A percentile compares a stretch with the other conserved stretches of the same genome.
These are phyloP conservation scores for maize (Zea mays) DNA, from an alignment of 176 grass and related monocot species.

Conservation along the genomic window Zm-B73-REFERENCE-NAM-5.0 NC_050103.1:8429001-8429500, in stretches of 20 bases:
- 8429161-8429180: conserved; percentile 59
- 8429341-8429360: conserved; percentile 58
- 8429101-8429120: conserved; percentile 64
- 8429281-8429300: conserved; percentile 81
- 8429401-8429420: conserved; percentile 78
- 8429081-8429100: conserved; percentile 43
- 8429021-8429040: conserved; percentile 68
- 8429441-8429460: conserved; percentile 66
- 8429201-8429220: conserved; percentile 86
- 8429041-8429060: conserved; percentile 80
- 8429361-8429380: conserved; percentile 61
- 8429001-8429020: conserved; percentile 93
- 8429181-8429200: conserved; percentile 81
- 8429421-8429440: conserved; percentile 95
- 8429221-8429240: conserved; percentile 85
- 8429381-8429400: conserved; percentile 70
- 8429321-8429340: conserved; percentile 58
- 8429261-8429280: conserved; percentile 97
- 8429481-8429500: conserved; percentile 70
- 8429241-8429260: conserved; percentile 86
- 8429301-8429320: conserved; percentile 87
- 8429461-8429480: conserved; percentile 59
- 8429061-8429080: conserved; percentile 73
- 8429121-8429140: conserved; percentile 67
- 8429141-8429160: conserved; percentile 73